Evolutionary conservation across 2,329 filamentous ascomycete species (phyloP).

Genomic region (Aulographum hederae): DNA sequence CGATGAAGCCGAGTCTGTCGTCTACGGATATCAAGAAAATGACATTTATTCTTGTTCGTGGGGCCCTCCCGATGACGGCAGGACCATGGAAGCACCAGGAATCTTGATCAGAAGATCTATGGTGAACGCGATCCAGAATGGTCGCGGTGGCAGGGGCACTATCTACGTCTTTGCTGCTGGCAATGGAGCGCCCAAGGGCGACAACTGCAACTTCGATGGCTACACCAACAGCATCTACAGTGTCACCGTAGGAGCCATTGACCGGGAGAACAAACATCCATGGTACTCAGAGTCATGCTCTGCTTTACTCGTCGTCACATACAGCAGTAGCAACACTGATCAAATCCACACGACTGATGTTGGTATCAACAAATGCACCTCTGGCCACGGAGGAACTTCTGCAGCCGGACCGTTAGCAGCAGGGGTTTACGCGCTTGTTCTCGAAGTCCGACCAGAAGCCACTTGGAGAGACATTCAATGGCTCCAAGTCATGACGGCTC

Average conservation of each 20-base stretch:
- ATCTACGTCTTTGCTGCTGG: constrained; percentile 95
- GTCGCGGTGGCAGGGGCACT: constrained; percentile 64
- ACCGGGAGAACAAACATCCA: constrained; percentile 71
- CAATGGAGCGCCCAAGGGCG: constrained; percentile 70
- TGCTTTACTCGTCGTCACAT: constrained; percentile 86
- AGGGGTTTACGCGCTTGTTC: constrained; percentile 75
- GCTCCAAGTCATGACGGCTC: constrained; percentile 66
- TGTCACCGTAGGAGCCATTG: constrained; percentile 87
- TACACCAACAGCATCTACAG: constrained; percentile 99
- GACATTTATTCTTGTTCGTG: constrained; percentile 98
- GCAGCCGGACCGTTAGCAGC: constrained; percentile 86
- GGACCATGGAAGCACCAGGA: constrained; percentile 84
- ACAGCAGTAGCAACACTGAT: constrained; percentile 69
- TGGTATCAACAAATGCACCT: constrained; percentile 61
- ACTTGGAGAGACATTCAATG: constrained; percentile 93
- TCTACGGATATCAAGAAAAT: constrained; percentile 79
- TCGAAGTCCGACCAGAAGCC: constrained; percentile 70
- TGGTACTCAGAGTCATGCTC: constrained; percentile 96
- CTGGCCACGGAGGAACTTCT: constrained; percentile 80
- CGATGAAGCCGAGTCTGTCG: constrained; percentile 83
- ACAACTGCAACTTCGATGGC: constrained; percentile 98
- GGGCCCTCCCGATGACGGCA: constrained; percentile 87
- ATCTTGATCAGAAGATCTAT: constrained; percentile 79
- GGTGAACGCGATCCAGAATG: constrained; percentile 79
- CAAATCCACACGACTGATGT: constrained; percentile 95